Conservation (phyloP, 495 filamentous ascomycete genomes). For the Xylaria palmicola region DNA sequence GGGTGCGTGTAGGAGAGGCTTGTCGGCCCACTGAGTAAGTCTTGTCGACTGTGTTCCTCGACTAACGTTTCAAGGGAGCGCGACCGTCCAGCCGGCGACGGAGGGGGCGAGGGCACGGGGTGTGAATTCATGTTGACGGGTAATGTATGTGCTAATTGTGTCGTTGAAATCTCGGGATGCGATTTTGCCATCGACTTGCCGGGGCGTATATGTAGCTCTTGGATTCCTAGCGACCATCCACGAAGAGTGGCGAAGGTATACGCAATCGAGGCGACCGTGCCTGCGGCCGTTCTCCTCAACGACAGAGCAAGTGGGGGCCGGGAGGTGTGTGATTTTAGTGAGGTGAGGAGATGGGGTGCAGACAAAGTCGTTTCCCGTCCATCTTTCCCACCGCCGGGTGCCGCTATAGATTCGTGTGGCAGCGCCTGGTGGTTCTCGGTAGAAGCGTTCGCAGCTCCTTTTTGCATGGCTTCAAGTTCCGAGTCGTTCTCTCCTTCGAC, state of each 20-base stretch:
- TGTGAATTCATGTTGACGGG: slow-evolving; percentile 32
- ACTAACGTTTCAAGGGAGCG: neutral
- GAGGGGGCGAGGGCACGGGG: slow-evolving; percentile 30
- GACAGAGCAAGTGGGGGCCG: slow-evolving; percentile 78
- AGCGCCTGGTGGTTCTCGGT: neutral
- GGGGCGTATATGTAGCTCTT: slow-evolving; percentile 69
- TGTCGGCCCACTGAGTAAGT: slow-evolving; percentile 52
- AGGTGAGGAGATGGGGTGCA: slow-evolving; percentile 65
- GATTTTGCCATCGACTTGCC: slow-evolving; percentile 23
- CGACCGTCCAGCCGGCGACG: slow-evolving; percentile 22
- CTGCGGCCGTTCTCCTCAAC: slow-evolving; percentile 58
- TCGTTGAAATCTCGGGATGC: slow-evolving; percentile 47
- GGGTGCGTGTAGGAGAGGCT: slow-evolving; percentile 86
- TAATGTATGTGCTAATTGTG: slow-evolving; percentile 42
- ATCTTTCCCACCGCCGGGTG: neutral
- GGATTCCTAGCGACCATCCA: slow-evolving; percentile 87
- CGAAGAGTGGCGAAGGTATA: slow-evolving; percentile 69
- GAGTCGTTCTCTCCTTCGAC: neutral
- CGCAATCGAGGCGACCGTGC: slow-evolving; percentile 77
- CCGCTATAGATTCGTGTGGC: neutral
- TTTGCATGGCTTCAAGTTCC: slow-evolving; percentile 13
- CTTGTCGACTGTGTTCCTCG: slow-evolving; percentile 8
- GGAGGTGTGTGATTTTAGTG: slow-evolving; percentile 77
- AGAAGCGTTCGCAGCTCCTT: slow-evolving; percentile 2
- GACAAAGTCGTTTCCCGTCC: slow-evolving; percentile 8